Evolutionary conservation across 2,329 filamentous ascomycete species (phyloP), one percentile per base, ranked within the genome.

Genomic region (Fusarium compactum): DNA sequence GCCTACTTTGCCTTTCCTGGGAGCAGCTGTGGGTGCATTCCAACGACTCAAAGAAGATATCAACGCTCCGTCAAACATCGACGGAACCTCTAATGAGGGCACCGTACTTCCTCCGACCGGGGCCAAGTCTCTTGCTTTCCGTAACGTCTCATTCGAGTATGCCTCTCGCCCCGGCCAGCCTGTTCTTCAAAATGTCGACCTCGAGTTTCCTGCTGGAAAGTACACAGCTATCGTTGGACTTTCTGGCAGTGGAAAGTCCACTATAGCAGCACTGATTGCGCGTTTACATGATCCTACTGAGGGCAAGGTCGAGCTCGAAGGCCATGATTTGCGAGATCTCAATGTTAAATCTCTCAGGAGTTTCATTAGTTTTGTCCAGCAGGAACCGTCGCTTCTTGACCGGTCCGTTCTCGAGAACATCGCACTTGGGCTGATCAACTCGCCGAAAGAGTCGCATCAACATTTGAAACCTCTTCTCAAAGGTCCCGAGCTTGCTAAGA

Each of bases 1-100:
- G 0, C 89, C 89, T 0, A 85, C 90, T 53, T 80, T 91, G 10
- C 87, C 89, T 25, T 85, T 89, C 22, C 85, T 91, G 30, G 85
- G 85, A 6, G 82, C 84, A 41, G 89, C 89, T 1, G 83, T 86
- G 1, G 83, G 86, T 4, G 79, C 89, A 0, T 92, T 86, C 68
- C 78, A 85, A 53, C 87, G 88, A 45, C 79, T 92, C 9, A 82
- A 82, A 27, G 80, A 83, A 41, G 88, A 89, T 45, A 89, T 92
- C 32, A 82, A 88, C 10, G 82, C 83, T 11, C 79, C 80, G 14
- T 82, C 83, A 6, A 61, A 67, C 34, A 87, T 88, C 41, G 83
- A 87, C 53, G 78, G 77, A 12, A 79, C 78, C 8, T 77, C 79
- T 3, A 75, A 78, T 2, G 61, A 72, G 0, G 80, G 80, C 12